Evolutionary conservation across 2,329 filamentous ascomycete genomes (phyloP).

Genomic region (Exophiala sp.): DNA sequence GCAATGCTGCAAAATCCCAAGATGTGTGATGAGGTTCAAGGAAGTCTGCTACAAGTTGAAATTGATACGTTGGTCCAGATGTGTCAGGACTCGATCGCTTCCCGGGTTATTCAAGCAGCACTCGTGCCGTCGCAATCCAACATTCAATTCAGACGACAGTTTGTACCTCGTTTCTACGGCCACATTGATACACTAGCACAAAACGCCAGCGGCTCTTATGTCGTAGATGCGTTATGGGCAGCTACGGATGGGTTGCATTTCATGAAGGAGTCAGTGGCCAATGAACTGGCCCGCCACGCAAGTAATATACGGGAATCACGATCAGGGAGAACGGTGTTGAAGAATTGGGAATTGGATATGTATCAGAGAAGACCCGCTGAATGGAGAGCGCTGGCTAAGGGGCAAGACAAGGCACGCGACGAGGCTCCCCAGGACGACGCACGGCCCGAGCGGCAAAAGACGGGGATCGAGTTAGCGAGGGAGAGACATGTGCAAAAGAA

Average conservation of each 20-base stretch:
- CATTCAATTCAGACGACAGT: conserved; percentile 56
- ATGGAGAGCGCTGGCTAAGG: conserved; percentile 62
- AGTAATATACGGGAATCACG: conserved; percentile 60
- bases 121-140: conserved; percentile 42
- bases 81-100: conserved; percentile 58
- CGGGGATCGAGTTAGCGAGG: conserved; percentile 55
- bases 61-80: conserved; percentile 59
- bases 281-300: conserved; percentile 60
- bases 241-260: conserved; percentile 63
- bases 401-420: conserved; percentile 32
- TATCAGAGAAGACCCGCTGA: conserved; percentile 62
- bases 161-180: conserved; percentile 62
- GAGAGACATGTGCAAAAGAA: conserved; percentile 52
- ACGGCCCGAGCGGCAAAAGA: conserved; percentile 39
- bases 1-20: conserved; percentile 74
- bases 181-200: conserved; percentile 59
- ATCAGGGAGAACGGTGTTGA: conserved; percentile 65
- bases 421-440: conserved; percentile 11
- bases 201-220: conserved; percentile 62
- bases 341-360: conserved; percentile 71
- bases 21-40: conserved; percentile 68
- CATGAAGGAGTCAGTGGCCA: conserved; percentile 64
- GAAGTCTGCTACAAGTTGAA: conserved; percentile 61
- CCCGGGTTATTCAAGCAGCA: conserved; percentile 63
- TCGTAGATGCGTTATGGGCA: conserved; percentile 64